A percentile compares a stretch with the other conserved stretches of the same genome.
phyloP scores from a whole-genome alignment of 176 grass and related monocot species.

The Musa acuminata region DNA sequence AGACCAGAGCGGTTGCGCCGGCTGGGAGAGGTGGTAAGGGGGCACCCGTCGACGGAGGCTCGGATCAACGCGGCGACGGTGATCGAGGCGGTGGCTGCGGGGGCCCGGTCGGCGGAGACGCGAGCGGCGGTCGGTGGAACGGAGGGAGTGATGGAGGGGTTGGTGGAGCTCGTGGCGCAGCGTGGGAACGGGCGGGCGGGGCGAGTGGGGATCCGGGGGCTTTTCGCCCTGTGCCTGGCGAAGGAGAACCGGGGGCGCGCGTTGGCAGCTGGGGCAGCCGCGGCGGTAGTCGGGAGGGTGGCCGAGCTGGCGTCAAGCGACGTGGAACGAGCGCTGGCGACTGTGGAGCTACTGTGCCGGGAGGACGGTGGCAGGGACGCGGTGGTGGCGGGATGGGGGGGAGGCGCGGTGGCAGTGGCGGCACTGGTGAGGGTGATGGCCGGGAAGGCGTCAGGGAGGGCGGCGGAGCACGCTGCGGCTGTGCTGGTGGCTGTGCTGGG shows the following conservation, averaged over 20 bases:
- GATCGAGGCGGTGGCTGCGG: constrained; percentile 43
- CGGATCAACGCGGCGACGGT: constrained; percentile 62
- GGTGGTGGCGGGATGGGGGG: constrained; percentile 43
- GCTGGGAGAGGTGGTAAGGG: constrained; percentile 1
- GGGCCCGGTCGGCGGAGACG: constrained; percentile 18
- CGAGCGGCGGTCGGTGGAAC: constrained; percentile 38
- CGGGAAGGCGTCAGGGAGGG: constrained; percentile 56
- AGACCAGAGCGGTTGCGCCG: constrained; percentile 12
- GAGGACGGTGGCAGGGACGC: constrained; percentile 57
- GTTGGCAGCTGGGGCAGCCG: constrained; percentile 45
- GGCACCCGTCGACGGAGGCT: constrained; percentile 33
- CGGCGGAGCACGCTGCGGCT: constrained; percentile 79
- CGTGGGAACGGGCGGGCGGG: constrained; percentile 48
- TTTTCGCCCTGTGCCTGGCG: constrained; percentile 72
- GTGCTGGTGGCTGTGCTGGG: constrained; percentile 66
- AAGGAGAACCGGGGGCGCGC: constrained; percentile 67
- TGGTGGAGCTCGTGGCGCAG: constrained; percentile 53
- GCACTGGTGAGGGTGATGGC: constrained; percentile 43
- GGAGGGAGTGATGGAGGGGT: constrained; percentile 42
- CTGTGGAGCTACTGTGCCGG: constrained; percentile 76
- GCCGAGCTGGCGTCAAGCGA: constrained; percentile 17
- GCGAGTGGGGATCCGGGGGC: constrained; percentile 51
- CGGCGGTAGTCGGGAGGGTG: constrained; percentile 27
- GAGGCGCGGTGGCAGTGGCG: constrained; percentile 19
- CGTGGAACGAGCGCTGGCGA: constrained; percentile 49